Conservation (phyloP, 2,329 filamentous ascomycete genomes). For the Metarhizium rileyi region DNA sequence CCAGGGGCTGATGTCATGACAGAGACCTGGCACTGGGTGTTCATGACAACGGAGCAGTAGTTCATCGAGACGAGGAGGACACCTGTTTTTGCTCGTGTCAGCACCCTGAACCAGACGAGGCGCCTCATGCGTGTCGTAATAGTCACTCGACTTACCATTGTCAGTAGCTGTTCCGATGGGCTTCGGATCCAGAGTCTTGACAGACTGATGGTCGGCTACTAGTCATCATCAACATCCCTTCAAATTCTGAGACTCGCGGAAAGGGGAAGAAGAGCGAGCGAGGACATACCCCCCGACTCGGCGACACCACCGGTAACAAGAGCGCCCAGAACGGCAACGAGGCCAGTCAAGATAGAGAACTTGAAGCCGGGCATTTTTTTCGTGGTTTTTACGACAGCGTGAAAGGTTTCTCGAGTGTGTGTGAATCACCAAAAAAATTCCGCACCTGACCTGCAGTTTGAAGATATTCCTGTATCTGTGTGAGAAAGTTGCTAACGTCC, state of each 20-base stretch:
- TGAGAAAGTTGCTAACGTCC: slow-evolving; percentile 13
- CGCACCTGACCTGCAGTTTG: too few relatives aligned
- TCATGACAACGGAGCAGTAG: slow-evolving; percentile 25
- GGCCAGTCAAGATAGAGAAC: slow-evolving; percentile 16
- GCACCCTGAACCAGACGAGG: too few relatives aligned
- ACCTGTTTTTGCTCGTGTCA: slow-evolving; percentile 13
- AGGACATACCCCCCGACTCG: slow-evolving; percentile 13
- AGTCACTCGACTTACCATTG: slow-evolving; percentile 16
- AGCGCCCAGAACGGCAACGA: slow-evolving; percentile 14
- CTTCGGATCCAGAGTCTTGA: slow-evolving; percentile 20
- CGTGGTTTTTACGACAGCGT: background rate
- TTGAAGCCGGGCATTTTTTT: slow-evolving; percentile 19
- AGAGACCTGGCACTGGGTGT: slow-evolving; percentile 23
- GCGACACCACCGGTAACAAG: slow-evolving; percentile 12
- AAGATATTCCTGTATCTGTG: too few relatives aligned
- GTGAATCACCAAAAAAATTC: too few relatives aligned
- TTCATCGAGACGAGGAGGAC: slow-evolving; percentile 25
- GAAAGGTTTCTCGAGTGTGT: too few relatives aligned
- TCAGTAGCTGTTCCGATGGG: slow-evolving; percentile 22
- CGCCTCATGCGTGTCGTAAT: background rate
- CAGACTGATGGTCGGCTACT: slow-evolving; percentile 19
- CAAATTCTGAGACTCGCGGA: background rate
- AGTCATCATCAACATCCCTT: background rate
- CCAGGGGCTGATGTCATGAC: slow-evolving; percentile 16
- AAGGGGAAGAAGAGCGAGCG: background rate